Conservation (phyloP, 371 early-diverging fungal species). For the Massospora cicadina region DNA sequence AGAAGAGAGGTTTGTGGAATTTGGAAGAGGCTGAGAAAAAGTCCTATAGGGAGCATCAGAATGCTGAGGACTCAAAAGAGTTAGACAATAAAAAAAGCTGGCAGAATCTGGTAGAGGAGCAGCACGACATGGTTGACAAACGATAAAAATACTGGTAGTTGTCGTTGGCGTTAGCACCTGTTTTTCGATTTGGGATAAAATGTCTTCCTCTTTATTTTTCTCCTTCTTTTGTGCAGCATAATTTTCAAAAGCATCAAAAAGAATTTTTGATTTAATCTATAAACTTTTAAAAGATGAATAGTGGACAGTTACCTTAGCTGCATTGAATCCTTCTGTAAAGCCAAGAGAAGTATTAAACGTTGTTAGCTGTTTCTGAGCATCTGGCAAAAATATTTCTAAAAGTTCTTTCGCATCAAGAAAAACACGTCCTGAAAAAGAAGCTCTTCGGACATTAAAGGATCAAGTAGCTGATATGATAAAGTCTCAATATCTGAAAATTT, state of each 20-base stretch:
- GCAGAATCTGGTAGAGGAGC: conserved; percentile 1
- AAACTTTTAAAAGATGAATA: background rate
- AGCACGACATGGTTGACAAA: background rate
- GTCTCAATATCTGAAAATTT: background rate
- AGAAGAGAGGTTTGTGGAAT: background rate
- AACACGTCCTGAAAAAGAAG: background rate
- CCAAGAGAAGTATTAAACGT: background rate
- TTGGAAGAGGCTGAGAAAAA: background rate
- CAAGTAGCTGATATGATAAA: background rate
- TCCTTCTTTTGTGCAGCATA: background rate
- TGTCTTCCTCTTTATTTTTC: background rate
- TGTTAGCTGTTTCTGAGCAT: background rate
- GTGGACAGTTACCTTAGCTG: background rate
- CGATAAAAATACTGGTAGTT: background rate
- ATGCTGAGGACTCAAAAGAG: background rate
- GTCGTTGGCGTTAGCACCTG: background rate
- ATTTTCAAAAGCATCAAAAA: background rate
- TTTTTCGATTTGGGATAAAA: background rate
- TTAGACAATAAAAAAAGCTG: background rate
- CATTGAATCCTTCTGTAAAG: background rate
- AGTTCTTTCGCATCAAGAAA: background rate
- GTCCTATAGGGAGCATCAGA: background rate
- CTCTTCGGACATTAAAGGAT: background rate
- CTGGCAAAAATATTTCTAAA: background rate
- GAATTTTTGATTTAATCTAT: background rate